Evolutionary conservation across 805 yeast species (phyloP).

Genomic region (Metschnikowia santaceciliae): DNA sequence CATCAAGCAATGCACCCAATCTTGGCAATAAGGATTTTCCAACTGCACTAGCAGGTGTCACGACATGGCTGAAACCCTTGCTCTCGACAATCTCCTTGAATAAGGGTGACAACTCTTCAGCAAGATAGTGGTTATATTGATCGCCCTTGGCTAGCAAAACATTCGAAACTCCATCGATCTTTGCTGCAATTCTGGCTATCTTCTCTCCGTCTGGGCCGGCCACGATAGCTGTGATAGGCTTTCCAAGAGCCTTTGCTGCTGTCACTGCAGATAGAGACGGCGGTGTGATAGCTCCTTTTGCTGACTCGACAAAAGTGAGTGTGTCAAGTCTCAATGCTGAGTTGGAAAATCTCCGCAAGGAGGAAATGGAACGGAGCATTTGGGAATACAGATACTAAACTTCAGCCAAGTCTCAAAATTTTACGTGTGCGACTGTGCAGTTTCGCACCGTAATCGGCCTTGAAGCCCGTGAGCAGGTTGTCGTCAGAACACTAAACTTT

Average conservation of each 20-base stretch:
- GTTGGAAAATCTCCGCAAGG: slow-evolving; percentile 12
- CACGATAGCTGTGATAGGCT: slow-evolving; percentile 75
- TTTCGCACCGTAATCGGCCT: slow-evolving; percentile 5
- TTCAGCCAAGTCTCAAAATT: neutral
- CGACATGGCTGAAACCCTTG: slow-evolving; percentile 60
- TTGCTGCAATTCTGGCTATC: slow-evolving; percentile 45
- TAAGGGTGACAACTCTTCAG: slow-evolving; percentile 80
- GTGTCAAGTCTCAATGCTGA: slow-evolving; percentile 38
- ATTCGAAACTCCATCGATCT: slow-evolving; percentile 50
- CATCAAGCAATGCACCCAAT: slow-evolving; percentile 76
- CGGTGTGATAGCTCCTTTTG: slow-evolving; percentile 53
- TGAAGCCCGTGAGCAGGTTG: neutral
- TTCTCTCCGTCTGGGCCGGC: slow-evolving; percentile 60
- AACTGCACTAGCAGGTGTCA: slow-evolving; percentile 78
- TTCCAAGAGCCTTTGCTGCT: slow-evolving; percentile 75
- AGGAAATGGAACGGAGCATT: slow-evolving; percentile 13
- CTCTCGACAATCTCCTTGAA: slow-evolving; percentile 44
- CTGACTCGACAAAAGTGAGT: slow-evolving; percentile 69
- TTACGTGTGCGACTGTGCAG: slow-evolving; percentile 3
- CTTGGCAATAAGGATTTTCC: slow-evolving; percentile 88
- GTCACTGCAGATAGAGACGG: slow-evolving; percentile 67
- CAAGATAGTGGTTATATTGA: slow-evolving; percentile 64
- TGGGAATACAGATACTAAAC: neutral
- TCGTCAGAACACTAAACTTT: neutral
- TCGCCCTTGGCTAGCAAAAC: slow-evolving; percentile 56